Conservation (phyloP, 2,329 filamentous ascomycete genomes). For the Arthroderma uncinatum region DNA sequence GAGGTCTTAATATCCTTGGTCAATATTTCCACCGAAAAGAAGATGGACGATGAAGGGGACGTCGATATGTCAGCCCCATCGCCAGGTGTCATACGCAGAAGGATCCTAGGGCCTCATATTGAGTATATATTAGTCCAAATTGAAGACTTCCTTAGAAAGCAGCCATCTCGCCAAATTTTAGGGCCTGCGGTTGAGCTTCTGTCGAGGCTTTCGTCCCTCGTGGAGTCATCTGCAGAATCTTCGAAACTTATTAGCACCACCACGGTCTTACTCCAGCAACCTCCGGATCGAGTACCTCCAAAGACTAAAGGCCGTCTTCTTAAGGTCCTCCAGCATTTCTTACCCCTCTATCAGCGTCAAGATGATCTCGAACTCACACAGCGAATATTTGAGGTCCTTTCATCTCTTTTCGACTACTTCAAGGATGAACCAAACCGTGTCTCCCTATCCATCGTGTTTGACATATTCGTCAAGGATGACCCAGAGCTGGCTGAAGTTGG, state of each 20-base stretch:
- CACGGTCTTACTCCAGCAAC: slow-evolving; percentile 70
- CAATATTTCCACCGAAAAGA: slow-evolving; percentile 40
- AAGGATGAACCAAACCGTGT: slow-evolving; percentile 67
- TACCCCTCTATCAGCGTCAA: slow-evolving; percentile 52
- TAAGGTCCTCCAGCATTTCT: slow-evolving; percentile 67
- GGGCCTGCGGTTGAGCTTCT: slow-evolving; percentile 69
- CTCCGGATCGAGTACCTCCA: slow-evolving; percentile 69
- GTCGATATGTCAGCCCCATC: slow-evolving; percentile 29
- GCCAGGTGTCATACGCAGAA: slow-evolving; percentile 25
- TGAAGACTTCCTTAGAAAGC: slow-evolving; percentile 44
- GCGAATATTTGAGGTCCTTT: slow-evolving; percentile 61
- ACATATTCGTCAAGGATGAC: slow-evolving; percentile 57
- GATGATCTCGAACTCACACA: slow-evolving; percentile 49
- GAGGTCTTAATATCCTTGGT: slow-evolving; percentile 61
- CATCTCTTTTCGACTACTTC: slow-evolving; percentile 81
- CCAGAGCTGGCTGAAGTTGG: slow-evolving; percentile 52
- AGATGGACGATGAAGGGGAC: slow-evolving; percentile 40
- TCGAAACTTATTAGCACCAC: slow-evolving; percentile 69
- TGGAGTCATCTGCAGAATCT: slow-evolving; percentile 53
- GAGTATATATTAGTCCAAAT: slow-evolving; percentile 50
- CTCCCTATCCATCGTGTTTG: slow-evolving; percentile 61
- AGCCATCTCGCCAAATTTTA: slow-evolving; percentile 60
- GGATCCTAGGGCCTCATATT: slow-evolving; percentile 46
- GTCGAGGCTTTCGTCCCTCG: slow-evolving; percentile 60
- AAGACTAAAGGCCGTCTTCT: slow-evolving; percentile 73